Evolutionary conservation across 345 rosid genomes (phyloP).

Genomic region (Durio zibethinus): DNA sequence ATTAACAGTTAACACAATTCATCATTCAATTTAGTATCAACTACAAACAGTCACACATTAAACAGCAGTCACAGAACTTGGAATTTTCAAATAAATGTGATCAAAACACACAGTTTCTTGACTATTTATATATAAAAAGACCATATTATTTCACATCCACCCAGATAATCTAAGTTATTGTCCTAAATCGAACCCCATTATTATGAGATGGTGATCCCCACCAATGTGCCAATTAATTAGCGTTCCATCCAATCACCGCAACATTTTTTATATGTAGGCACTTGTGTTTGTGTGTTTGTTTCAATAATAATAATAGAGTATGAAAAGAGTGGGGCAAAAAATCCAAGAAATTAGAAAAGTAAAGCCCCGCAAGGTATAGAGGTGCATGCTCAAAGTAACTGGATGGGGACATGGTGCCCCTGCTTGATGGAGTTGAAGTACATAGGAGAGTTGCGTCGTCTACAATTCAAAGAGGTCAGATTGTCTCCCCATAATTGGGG

Average conservation of each 20-base stretch:
- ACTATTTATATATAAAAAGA: neutral
- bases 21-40: neutral
- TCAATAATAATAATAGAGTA: neutral
- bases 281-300: neutral
- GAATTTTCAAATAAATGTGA: neutral
- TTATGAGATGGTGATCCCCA: neutral
- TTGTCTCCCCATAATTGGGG: slow-evolving; percentile 36
- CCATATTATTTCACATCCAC: neutral
- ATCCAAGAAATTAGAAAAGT: slow-evolving; percentile 7
- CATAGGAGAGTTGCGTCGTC: slow-evolving; percentile 26
- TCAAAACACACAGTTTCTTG: neutral
- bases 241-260: slow-evolving; percentile 1
- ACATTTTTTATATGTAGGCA: neutral
- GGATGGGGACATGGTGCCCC: slow-evolving; percentile 27
- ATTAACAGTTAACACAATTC: no score
- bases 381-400: slow-evolving; percentile 22
- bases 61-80: neutral
- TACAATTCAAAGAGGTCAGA: slow-evolving; percentile 12
- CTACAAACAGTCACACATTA: neutral
- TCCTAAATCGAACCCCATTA: neutral
- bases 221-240: slow-evolving; percentile 3
- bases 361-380: slow-evolving; percentile 22
- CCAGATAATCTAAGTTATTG: neutral
- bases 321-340: slow-evolving; percentile 8
- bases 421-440: slow-evolving; percentile 29